These are phyloP conservation scores for Lasiodiplodia citricola DNA, from an alignment of 2,329 filamentous ascomycete genomes.

Conservation along the genomic window DNA sequence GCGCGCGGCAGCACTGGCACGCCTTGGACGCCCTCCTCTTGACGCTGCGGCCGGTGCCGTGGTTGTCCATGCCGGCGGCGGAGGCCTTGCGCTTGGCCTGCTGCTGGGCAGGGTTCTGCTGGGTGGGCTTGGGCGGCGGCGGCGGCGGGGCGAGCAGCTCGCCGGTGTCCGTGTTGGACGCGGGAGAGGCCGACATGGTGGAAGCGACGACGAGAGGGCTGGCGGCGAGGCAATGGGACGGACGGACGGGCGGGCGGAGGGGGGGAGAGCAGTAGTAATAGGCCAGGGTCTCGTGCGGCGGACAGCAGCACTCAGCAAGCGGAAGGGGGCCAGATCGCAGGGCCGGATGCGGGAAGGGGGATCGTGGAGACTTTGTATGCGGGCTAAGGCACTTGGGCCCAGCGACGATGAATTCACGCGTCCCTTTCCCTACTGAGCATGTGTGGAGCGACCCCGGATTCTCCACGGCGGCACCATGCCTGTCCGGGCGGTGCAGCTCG, in stretches of 20 bases:
- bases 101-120: slow-evolving; percentile 5
- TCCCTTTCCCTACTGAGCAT: slow-evolving; percentile 16
- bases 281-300: slow-evolving; percentile 11
- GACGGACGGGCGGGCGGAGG: neutral
- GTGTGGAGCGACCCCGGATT: slow-evolving; percentile 26
- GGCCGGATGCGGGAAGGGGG: slow-evolving; percentile 25
- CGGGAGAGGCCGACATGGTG: slow-evolving; percentile 26
- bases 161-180: slow-evolving; percentile 20
- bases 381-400: slow-evolving; percentile 2
- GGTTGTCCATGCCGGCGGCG: slow-evolving; percentile 59
- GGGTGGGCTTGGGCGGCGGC: neutral
- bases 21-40: slow-evolving; percentile 91
- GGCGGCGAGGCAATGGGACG: neutral
- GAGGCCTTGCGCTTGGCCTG: slow-evolving; percentile 63
- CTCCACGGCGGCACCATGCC: slow-evolving; percentile 20
- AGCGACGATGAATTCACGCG: slow-evolving; percentile 21
- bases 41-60: slow-evolving; percentile 58
- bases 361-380: slow-evolving; percentile 27
- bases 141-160: slow-evolving; percentile 2
- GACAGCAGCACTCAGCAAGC: neutral
- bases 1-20: slow-evolving; percentile 83
- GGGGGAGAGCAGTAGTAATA: neutral
- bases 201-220: neutral
- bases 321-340: slow-evolving; percentile 20
- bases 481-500: slow-evolving; percentile 11